Evolutionary conservation across 2,329 filamentous ascomycete genomes (phyloP).

Genomic region (Alternaria metachromatica): DNA sequence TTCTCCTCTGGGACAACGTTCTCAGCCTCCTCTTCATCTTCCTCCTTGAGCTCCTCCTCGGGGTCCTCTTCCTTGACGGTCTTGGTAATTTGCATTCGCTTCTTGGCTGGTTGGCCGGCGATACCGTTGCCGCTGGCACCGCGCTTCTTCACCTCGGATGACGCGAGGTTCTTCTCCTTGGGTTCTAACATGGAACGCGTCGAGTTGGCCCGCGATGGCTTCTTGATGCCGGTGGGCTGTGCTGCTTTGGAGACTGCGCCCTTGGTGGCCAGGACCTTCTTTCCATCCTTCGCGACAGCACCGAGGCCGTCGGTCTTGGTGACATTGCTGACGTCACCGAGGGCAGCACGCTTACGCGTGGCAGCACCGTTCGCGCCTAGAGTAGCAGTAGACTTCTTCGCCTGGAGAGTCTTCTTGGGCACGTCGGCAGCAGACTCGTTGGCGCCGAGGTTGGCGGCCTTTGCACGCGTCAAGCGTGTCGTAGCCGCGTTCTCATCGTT

Average conservation of each 20-base stretch:
- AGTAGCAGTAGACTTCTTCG: constrained; percentile 53
- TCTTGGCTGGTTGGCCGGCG: constrained; percentile 70
- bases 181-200: constrained; percentile 67
- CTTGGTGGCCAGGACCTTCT: constrained; percentile 71
- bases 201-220: constrained; percentile 66
- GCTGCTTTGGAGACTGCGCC: constrained; percentile 78
- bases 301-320: constrained; percentile 69
- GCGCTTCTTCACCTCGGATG: constrained; percentile 75
- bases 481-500: constrained; percentile 87
- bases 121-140: constrained; percentile 75
- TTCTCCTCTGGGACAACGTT: constrained; percentile 62
- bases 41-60: constrained; percentile 51
- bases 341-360: constrained; percentile 77
- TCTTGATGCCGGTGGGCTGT: constrained; percentile 82
- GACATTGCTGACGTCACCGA: constrained; percentile 96
- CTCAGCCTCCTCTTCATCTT: constrained; percentile 59
- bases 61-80: constrained; percentile 61
- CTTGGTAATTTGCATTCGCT: constrained; percentile 64
- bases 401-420: constrained; percentile 56
- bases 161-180: constrained; percentile 73
- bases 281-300: constrained; percentile 60
- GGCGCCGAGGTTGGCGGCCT: constrained; percentile 74
- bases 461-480: constrained; percentile 90
- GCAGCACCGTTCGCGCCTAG: constrained; percentile 50
- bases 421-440: constrained; percentile 63